Percentiles rank a stretch among this genome's conserved stretches.
Conservation (phyloP, 2,329 filamentous ascomycete genomes). For the Penicillium janthinellum region DNA sequence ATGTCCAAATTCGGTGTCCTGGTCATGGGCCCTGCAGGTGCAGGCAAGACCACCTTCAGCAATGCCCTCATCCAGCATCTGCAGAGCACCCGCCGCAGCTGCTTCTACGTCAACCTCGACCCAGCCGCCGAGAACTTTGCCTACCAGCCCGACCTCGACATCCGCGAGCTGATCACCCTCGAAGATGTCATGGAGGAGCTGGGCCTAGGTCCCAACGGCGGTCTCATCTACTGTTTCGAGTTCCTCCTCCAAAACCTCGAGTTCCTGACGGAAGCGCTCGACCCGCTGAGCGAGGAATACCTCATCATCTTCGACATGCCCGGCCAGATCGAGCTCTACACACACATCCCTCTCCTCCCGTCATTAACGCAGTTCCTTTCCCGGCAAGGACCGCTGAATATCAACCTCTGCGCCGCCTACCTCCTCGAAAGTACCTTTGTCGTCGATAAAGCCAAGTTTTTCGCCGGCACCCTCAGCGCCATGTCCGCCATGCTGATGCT, state of each 20-base stretch:
- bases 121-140: constrained; percentile 91
- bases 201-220: constrained; percentile 85
- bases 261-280: constrained; percentile 82
- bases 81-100: constrained; percentile 84
- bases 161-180: constrained; percentile 90
- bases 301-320: constrained; percentile 99
- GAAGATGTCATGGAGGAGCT: constrained; percentile 97
- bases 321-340: constrained; percentile 97
- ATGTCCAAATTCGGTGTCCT: constrained; percentile 96
- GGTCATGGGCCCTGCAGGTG: constrained; percentile 94
- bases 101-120: constrained; percentile 98
- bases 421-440: constrained; percentile 95
- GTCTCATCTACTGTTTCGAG: constrained; percentile 94
- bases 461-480: constrained; percentile 89
- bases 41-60: constrained; percentile 97
- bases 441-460: constrained; percentile 95
- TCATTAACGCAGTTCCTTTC: constrained; percentile 80
- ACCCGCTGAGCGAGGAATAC: constrained; percentile 88
- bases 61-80: constrained; percentile 90
- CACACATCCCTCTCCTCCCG: constrained; percentile 90
- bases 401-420: constrained; percentile 90
- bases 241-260: constrained; percentile 93
- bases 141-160: constrained; percentile 90
- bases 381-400: constrained; percentile 76
- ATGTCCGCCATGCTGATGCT: constrained; percentile 99